Conservation (phyloP, 306 rosid genomes). For the Lupinus albus region DNA sequence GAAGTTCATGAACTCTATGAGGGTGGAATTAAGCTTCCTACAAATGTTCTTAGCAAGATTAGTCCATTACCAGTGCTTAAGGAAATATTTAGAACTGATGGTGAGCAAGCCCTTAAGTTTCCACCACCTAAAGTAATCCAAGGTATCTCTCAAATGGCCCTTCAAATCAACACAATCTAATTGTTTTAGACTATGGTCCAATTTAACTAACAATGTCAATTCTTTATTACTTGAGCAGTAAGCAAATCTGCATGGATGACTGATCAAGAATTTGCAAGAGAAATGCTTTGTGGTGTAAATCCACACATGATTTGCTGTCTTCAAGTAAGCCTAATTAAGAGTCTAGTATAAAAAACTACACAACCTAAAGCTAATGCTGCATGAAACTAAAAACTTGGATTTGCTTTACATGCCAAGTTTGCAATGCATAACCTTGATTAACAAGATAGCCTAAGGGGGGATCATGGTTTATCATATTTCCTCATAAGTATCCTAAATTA, state of each 20-base stretch:
- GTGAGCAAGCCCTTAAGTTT: constrained; percentile 57
- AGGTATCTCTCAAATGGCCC: constrained; percentile 44
- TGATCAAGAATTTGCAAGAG: constrained; percentile 75
- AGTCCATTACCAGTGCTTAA: constrained; percentile 61
- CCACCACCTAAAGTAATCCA: constrained; percentile 66
- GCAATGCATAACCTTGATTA: background rate
- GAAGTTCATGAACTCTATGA: constrained; percentile 61
- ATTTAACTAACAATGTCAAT: background rate
- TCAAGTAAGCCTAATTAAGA: constrained; percentile 39
- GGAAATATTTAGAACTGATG: constrained; percentile 69
- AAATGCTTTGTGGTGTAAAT: constrained; percentile 71
- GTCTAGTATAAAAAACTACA: background rate
- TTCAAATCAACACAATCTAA: background rate
- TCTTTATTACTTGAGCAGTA: constrained; percentile 43
- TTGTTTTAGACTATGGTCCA: background rate
- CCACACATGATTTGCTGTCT: constrained; percentile 52
- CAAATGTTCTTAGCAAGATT: constrained; percentile 43
- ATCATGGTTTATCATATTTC: constrained; percentile 8
- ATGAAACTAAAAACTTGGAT: background rate
- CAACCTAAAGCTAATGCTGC: too few species aligned
- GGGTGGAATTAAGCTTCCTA: constrained; percentile 63
- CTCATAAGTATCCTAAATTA: background rate
- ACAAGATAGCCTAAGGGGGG: background rate
- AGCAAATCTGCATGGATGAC: constrained; percentile 64
- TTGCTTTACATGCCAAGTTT: constrained; percentile 1